A percentile compares a stretch with the other conserved stretches of the same genome.
Conservation (phyloP, 2,329 filamentous ascomycete species). For the Trichothecium sympodiale region DNA sequence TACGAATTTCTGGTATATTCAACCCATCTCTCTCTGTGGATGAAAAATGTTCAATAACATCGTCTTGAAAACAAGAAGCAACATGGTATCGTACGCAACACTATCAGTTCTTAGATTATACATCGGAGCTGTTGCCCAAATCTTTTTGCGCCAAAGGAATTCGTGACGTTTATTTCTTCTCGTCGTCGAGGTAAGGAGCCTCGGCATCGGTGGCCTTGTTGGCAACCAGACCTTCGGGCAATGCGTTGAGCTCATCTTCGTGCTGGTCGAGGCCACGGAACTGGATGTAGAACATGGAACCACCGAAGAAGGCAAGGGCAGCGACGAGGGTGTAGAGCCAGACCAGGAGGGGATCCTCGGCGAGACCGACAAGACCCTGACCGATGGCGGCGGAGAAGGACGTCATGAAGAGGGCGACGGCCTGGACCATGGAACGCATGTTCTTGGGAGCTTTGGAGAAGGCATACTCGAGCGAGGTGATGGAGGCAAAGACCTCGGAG, state of each 20-base stretch:
- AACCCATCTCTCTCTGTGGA: too few species aligned
- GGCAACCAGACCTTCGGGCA: constrained; percentile 24
- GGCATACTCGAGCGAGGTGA: constrained; percentile 58
- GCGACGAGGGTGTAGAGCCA: constrained; percentile 66
- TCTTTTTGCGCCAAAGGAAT: too few species aligned
- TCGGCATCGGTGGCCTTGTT: constrained; percentile 5
- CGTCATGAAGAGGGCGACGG: constrained; percentile 57
- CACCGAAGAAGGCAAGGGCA: constrained; percentile 51
- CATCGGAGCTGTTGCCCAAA: too few species aligned
- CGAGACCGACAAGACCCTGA: constrained; percentile 37
- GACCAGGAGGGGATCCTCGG: constrained; percentile 52
- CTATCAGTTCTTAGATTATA: too few species aligned
- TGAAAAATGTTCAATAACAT: too few species aligned
- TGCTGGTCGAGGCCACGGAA: constrained; percentile 50
- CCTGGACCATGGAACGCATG: constrained; percentile 64
- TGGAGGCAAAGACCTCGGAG: constrained; percentile 37
- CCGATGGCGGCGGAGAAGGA: constrained; percentile 58
- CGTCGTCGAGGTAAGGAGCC: not conserved
- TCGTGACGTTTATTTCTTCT: constrained; percentile 1
- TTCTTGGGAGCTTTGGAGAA: constrained; percentile 67
- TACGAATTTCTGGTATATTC: too few species aligned
- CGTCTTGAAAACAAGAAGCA: too few species aligned
- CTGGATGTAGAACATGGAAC: constrained; percentile 54
- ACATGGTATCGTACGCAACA: too few species aligned
- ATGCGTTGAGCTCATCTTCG: constrained; percentile 57